phyloP scores from a whole-genome alignment of 371 early-diverging fungal genomes.

The Mucor racemosus region DNA sequence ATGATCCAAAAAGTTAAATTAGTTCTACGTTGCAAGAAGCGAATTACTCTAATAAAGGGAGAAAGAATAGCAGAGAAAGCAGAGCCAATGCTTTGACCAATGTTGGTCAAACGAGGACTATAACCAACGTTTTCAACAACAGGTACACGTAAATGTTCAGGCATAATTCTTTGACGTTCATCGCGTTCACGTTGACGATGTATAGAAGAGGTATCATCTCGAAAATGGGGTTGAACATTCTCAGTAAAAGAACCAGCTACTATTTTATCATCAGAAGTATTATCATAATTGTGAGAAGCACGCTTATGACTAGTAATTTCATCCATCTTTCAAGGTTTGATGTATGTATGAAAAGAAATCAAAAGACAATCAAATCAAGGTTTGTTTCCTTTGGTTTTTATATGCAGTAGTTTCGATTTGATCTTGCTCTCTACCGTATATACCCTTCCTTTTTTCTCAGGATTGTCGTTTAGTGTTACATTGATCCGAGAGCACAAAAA shows the following conservation, averaged over 20 bases:
- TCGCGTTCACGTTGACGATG: constrained; percentile 5
- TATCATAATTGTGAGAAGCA: not conserved
- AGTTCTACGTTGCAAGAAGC: constrained; percentile 34
- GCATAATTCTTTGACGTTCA: constrained; percentile 12
- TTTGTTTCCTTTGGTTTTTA: not conserved
- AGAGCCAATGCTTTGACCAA: not conserved
- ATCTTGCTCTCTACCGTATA: not conserved
- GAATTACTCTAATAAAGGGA: constrained; percentile 4
- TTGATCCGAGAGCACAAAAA: constrained; percentile 13
- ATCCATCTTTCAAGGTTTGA: constrained; percentile 3
- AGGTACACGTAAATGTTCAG: constrained; percentile 27
- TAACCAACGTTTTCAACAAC: not conserved
- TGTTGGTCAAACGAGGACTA: constrained; percentile 2
- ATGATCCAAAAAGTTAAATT: constrained; percentile 70
- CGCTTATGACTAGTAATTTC: constrained; percentile 14
- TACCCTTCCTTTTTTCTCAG: constrained; percentile 5
- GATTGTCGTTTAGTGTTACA: constrained; percentile 3
- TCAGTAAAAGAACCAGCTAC: constrained; percentile 26
- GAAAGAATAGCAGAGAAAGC: not conserved
- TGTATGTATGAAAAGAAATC: not conserved
- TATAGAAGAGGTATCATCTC: constrained; percentile 8
- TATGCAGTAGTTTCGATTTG: not conserved
- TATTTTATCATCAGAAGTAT: constrained; percentile 8
- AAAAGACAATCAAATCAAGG: not conserved
- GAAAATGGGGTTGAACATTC: not conserved